Conservation (phyloP, 768 basidiomycete species). For the Boletus subparvulus region DNA sequence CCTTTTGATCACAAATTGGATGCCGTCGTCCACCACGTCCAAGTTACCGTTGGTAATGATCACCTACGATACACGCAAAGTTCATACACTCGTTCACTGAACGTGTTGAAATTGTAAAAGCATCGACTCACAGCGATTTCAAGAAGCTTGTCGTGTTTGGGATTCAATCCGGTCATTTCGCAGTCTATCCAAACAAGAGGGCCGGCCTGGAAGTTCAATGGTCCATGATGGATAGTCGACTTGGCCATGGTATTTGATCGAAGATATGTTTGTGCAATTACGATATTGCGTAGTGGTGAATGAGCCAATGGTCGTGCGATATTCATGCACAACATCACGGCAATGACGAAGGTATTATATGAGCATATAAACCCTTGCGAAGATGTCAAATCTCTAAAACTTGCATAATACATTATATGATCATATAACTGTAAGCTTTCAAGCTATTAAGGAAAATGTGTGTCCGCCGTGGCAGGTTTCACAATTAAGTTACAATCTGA, state of each 20-base stretch:
- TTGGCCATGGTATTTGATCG: constrained; percentile 4
- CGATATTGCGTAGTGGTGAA: constrained; percentile 12
- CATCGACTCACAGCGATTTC: constrained; percentile 62
- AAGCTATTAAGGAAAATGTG: too few species aligned
- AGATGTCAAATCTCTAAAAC: too few species aligned
- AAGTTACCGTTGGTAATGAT: constrained; percentile 87
- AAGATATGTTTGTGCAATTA: background rate
- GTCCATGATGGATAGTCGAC: background rate
- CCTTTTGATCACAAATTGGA: constrained; percentile 72
- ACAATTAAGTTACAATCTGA: too few species aligned
- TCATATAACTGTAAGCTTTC: too few species aligned
- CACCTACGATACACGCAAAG: constrained; percentile 48
- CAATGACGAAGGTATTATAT: too few species aligned
- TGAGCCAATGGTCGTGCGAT: background rate
- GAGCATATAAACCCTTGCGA: too few species aligned
- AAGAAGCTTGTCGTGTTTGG: constrained; percentile 64
- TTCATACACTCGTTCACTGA: background rate
- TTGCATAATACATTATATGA: too few species aligned
- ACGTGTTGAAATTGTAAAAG: background rate
- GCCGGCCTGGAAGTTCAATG: constrained; percentile 8
- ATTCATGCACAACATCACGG: constrained; percentile 2
- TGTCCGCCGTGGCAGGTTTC: too few species aligned
- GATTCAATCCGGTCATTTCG: constrained; percentile 80
- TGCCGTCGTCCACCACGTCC: constrained; percentile 75
- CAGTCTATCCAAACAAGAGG: constrained; percentile 70